Conservation (phyloP, 495 filamentous ascomycete genomes). For the Tuber microsphaerosporum region DNA sequence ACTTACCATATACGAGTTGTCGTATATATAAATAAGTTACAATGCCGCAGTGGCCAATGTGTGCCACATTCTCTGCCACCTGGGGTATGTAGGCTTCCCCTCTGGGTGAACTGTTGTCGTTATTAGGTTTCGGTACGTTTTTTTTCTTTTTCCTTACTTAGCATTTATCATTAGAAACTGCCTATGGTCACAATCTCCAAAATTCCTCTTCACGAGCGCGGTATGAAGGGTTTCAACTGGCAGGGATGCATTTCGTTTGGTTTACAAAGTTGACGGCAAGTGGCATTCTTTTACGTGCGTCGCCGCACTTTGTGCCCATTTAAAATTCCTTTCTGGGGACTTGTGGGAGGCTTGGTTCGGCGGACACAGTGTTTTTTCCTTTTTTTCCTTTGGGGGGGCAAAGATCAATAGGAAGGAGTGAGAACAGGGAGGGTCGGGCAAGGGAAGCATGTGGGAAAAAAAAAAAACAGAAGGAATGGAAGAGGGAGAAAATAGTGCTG, state of each 20-base stretch:
- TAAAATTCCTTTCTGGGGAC: neutral
- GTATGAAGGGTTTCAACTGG: neutral
- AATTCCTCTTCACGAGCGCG: neutral
- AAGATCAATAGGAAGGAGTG: neutral
- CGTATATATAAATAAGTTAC: no score
- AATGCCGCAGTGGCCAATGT: neutral
- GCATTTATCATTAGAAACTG: neutral
- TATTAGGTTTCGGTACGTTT: neutral
- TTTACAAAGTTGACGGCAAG: conserved; percentile 2
- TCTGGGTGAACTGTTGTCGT: neutral
- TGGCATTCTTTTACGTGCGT: conserved; percentile 2
- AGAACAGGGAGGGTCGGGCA: neutral
- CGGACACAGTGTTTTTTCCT: neutral
- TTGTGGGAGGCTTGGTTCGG: neutral
- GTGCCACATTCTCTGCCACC: neutral
- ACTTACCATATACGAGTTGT: neutral
- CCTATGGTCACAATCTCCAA: neutral
- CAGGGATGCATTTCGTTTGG: conserved; percentile 2
- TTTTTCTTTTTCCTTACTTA: no score
- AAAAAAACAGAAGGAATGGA: neutral
- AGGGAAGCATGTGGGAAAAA: neutral
- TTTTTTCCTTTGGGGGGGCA: neutral
- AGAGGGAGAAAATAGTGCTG: neutral
- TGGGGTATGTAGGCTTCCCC: neutral
- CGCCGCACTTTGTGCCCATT: conserved; percentile 2